Conservation (phyloP, 139 green algal genomes). For the Chlorella sp. region DNA sequence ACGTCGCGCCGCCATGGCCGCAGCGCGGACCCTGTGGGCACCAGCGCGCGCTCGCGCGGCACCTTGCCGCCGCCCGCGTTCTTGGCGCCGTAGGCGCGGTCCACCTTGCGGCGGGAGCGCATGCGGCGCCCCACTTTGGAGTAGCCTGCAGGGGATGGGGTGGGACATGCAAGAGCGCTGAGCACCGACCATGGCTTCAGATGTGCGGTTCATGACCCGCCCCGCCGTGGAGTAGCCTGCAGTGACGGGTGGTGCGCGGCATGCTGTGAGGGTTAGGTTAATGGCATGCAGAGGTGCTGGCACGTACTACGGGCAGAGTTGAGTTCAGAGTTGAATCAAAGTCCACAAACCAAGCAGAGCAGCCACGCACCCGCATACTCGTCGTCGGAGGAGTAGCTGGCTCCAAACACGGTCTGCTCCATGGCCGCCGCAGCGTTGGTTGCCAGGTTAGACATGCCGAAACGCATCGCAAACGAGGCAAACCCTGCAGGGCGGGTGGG, state of each 20-base stretch:
- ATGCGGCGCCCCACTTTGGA: constrained; percentile 31
- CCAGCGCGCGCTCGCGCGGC: constrained; percentile 36
- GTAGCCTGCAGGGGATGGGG: background rate
- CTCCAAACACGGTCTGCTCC: constrained; percentile 25
- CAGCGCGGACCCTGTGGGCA: constrained; percentile 1
- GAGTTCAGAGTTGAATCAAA: no score
- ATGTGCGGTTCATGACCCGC: no score
- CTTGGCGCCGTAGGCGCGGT: constrained; percentile 3
- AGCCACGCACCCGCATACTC: background rate
- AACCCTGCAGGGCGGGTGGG: constrained; percentile 8
- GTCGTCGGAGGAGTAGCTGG: background rate
- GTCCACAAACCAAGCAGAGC: no score
- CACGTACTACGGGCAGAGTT: no score
- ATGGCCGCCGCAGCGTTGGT: background rate
- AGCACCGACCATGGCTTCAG: no score
- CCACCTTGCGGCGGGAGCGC: constrained; percentile 1
- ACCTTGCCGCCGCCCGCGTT: constrained; percentile 29
- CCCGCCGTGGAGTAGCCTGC: no score
- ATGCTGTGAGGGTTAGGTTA: no score
- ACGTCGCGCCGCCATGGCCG: constrained; percentile 11
- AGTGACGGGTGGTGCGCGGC: no score
- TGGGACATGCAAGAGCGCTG: background rate
- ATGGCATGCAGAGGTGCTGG: no score
- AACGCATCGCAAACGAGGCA: constrained; percentile 10
- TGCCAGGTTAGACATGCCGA: constrained; percentile 25